A percentile compares a stretch with the other conserved stretches of the same genome.
Conservation (phyloP, 139 green algal species). For the Dunaliella primolecta region DNA sequence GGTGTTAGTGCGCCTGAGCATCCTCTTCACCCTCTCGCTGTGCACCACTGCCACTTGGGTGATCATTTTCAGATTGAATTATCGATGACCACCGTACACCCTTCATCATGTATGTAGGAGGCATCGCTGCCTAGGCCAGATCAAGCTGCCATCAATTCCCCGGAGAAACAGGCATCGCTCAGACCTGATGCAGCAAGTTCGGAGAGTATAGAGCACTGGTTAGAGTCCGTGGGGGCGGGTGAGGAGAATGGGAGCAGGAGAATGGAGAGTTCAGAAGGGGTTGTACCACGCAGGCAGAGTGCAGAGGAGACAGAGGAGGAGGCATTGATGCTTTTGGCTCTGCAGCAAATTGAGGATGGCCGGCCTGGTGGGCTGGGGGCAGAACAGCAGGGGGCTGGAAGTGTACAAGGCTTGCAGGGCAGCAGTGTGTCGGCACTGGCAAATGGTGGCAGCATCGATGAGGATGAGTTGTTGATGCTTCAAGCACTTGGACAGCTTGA, state of each 20-base stretch:
- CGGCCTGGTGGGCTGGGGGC: neutral
- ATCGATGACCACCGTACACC: no score
- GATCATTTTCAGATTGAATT: no score
- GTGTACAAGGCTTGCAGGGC: neutral
- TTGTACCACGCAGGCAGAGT: neutral
- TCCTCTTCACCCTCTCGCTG: neutral
- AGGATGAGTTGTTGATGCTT: neutral
- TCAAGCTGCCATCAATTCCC: no score
- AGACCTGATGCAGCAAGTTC: neutral
- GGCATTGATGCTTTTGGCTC: neutral
- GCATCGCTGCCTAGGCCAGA: no score
- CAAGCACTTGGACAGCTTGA: neutral
- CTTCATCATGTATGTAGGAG: no score
- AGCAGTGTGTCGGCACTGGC: neutral
- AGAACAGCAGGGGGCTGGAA: neutral
- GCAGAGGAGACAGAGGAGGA: neutral
- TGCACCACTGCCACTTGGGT: no score
- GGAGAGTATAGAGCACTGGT: neutral
- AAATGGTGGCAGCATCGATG: neutral
- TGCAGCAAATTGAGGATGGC: neutral
- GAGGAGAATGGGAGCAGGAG: neutral
- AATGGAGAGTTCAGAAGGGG: neutral
- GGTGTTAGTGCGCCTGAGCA: neutral
- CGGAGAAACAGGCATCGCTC: neutral
- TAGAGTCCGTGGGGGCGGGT: no score